Evolutionary conservation across 2,329 filamentous ascomycete genomes (phyloP).

Genomic region (Biscogniauxia sp.): DNA sequence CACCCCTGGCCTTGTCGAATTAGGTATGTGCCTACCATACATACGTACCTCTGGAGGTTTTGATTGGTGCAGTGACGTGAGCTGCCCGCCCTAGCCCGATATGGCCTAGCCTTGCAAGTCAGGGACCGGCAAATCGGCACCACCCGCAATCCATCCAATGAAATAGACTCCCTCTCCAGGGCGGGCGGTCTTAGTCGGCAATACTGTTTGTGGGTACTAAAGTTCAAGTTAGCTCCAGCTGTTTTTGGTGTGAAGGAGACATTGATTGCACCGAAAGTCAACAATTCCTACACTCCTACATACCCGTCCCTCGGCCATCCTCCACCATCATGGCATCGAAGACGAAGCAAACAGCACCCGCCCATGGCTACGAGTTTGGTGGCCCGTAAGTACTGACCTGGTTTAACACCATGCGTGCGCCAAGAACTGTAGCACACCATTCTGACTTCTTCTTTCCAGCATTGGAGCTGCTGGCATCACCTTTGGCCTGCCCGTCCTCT

Average conservation of each 20-base stretch:
- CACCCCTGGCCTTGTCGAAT: not conserved
- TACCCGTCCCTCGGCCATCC: constrained; percentile 1
- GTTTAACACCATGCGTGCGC: no score
- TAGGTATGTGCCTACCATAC: no score
- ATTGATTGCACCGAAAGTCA: no score
- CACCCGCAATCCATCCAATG: not conserved
- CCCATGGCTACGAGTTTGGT: constrained; percentile 43
- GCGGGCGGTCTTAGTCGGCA: no score
- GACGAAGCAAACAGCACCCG: constrained; percentile 13
- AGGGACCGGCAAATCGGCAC: not conserved
- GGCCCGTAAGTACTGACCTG: constrained; percentile 40
- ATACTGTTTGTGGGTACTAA: no score
- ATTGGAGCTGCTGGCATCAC: constrained; percentile 52
- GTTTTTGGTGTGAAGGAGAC: no score
- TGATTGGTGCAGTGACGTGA: not conserved
- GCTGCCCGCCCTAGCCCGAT: not conserved
- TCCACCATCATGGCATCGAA: constrained; percentile 44
- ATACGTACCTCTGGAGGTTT: not conserved
- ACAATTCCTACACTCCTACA: not conserved
- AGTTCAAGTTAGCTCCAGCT: no score
- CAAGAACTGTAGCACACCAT: no score
- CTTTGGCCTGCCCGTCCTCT: constrained; percentile 73
- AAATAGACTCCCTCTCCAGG: no score
- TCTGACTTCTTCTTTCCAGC: constrained; percentile 4
- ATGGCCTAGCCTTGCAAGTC: not conserved